These are phyloP conservation scores for Darksidea phi DNA, from an alignment of 495 filamentous ascomycete species.

Conservation along the genomic window DNA sequence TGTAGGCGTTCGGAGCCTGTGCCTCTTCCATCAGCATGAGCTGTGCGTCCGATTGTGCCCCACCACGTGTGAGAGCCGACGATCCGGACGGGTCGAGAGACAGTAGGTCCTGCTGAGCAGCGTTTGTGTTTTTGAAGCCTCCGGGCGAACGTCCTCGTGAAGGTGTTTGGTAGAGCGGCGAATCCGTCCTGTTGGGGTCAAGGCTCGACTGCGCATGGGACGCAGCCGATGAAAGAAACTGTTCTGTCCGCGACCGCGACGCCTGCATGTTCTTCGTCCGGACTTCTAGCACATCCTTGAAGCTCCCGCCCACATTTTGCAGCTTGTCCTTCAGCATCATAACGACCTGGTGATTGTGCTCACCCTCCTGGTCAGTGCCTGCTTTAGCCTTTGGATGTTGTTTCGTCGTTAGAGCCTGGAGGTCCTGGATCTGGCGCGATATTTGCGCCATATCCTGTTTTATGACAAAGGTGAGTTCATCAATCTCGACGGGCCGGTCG, in stretches of 20 bases:
- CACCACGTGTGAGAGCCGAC: conserved; percentile 49
- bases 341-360: conserved; percentile 97
- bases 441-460: conserved; percentile 93
- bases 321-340: conserved; percentile 90
- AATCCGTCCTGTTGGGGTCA: conserved; percentile 56
- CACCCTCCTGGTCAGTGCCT: conserved; percentile 77
- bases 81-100: conserved; percentile 69
- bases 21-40: conserved; percentile 93
- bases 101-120: conserved; percentile 67
- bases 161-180: conserved; percentile 84
- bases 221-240: conserved; percentile 88
- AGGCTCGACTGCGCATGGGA: conserved; percentile 62
- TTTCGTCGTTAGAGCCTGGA: conserved; percentile 69
- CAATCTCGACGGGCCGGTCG: conserved; percentile 93
- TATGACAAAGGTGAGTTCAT: conserved; percentile 92
- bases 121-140: conserved; percentile 46
- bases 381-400: conserved; percentile 65
- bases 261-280: conserved; percentile 98
- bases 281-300: conserved; percentile 96
- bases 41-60: conserved; percentile 74
- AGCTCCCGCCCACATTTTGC: conserved; percentile 88
- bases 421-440: conserved; percentile 77
- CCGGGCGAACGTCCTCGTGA: conserved; percentile 61
- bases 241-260: conserved; percentile 84
- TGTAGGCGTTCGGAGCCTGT: conserved; percentile 79